Base-by-base conservation (phyloP, 1,139 yeast species). In the Scheffersomyces segobiensis region DNA sequence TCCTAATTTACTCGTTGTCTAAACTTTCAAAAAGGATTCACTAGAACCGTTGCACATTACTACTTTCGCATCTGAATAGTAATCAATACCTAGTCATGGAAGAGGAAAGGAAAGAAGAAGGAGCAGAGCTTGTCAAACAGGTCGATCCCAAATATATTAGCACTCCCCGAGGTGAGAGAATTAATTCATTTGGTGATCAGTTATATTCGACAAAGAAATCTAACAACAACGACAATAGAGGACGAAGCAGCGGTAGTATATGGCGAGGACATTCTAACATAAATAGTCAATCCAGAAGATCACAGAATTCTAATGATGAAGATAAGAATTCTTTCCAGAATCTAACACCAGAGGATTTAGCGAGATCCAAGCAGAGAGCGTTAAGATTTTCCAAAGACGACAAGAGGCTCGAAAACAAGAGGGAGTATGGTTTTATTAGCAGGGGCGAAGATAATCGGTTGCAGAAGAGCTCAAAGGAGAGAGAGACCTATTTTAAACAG, bases 371-470 rank as follows among this genome's bases (percentile, higher is more conserved):
- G 50, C 17, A 48, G 50, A 48, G 50, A 10, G 21, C 50, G 21
- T 8, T 20, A 19, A 21, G 50, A 14, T 48, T 48, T 12, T 1
- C 21, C 26, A 14, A 48, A 3, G 50, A 48, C 17, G 26, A 17
- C 18, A 47, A 19, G 55, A 54, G 26, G 53, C 49, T 54, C 46
- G 48, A 47, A 17, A 20, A 46, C 46, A 19, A 20, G 12, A 49
- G 54, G n/a, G 59, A 70, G 2, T 85, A 80, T 63, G 91, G 91
- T 0, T 74, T 80, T 52, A 71, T 84, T 1, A 86, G 90, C 62
- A 72, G 90, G 56, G 90, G 90, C 0, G 89, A 85, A 57, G 89
- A 84, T 60, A 68, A 69, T 54, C 67, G 83, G 51, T 71, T 87
- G 32, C 86, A 82, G 60, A 64, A 73, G n/a, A 82, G 82, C 63